Evolutionary conservation across 768 basidiomycete species (phyloP).

Genomic region (Pulveroboletus sp.): DNA sequence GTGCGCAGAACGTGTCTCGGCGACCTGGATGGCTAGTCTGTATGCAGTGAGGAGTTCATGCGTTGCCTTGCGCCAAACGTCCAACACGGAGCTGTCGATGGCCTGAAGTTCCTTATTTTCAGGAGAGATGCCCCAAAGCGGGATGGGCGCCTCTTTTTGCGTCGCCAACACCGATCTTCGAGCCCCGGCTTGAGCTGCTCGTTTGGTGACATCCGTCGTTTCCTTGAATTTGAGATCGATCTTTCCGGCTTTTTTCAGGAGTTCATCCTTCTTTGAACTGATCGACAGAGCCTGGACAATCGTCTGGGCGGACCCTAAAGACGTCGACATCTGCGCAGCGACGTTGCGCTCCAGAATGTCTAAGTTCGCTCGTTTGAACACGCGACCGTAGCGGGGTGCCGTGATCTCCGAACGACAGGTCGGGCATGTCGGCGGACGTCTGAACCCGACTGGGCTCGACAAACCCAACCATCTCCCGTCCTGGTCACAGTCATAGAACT

Average conservation of each 20-base stretch:
- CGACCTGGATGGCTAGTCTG: conserved; percentile 35
- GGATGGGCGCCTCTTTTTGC: conserved; percentile 17
- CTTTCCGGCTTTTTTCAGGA: conserved; percentile 1
- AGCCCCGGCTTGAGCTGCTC: conserved; percentile 1
- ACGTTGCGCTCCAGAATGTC: conserved; percentile 66
- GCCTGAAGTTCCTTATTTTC: conserved; percentile 20
- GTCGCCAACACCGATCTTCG: conserved; percentile 14
- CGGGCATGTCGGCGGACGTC: conserved; percentile 52
- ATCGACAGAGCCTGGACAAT: conserved; percentile 30
- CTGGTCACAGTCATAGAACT: conserved; percentile 42
- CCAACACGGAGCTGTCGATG: conserved; percentile 30
- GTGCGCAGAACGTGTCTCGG: conserved; percentile 52
- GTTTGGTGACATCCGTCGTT: conserved; percentile 1
- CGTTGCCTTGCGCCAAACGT: conserved; percentile 40
- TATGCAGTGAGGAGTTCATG: conserved; percentile 39
- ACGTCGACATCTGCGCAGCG: conserved; percentile 45
- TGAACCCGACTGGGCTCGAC: conserved; percentile 38
- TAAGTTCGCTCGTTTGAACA: conserved; percentile 57
- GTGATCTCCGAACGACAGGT: conserved; percentile 57
- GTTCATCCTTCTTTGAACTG: conserved; percentile 15
- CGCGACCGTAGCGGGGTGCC: conserved; percentile 55
- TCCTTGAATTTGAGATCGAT: conserved; percentile 19
- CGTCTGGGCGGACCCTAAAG: conserved; percentile 33
- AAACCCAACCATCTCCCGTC: conserved; percentile 44
- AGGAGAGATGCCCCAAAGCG: conserved; percentile 28